A percentile compares a stretch with the other conserved stretches of the same genome.
phyloP scores from a whole-genome alignment of 768 basidiomycete genomes.

The Coprinopsis cinerea region DNA sequence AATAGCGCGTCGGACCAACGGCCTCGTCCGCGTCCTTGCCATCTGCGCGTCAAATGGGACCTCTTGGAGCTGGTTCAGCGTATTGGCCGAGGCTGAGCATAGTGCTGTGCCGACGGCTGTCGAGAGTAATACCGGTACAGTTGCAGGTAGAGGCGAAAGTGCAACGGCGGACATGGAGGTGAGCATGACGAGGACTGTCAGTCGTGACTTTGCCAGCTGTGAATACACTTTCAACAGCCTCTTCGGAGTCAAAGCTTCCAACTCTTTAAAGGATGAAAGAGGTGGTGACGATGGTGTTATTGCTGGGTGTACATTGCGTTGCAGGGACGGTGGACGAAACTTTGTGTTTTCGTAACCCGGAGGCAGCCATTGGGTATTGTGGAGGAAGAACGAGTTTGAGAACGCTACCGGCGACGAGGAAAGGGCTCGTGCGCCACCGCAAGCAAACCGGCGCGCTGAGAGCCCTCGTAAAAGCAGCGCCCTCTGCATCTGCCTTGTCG shows the following conservation, averaged over 20 bases:
- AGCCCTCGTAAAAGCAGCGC: constrained; percentile 4
- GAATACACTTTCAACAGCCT: constrained; percentile 63
- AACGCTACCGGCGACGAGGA: constrained; percentile 13
- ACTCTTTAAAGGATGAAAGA: constrained; percentile 27
- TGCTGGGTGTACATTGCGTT: constrained; percentile 9
- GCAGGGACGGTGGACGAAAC: constrained; percentile 7
- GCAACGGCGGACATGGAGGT: constrained; percentile 92
- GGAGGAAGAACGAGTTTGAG: constrained; percentile 59
- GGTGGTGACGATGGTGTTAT: constrained; percentile 15
- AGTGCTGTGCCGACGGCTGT: constrained; percentile 87
- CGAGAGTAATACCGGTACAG: constrained; percentile 77
- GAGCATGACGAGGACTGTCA: constrained; percentile 79
- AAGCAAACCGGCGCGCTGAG: neutral
- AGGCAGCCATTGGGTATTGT: constrained; percentile 49
- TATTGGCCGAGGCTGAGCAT: constrained; percentile 89
- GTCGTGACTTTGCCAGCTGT: constrained; percentile 79
- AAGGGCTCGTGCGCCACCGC: neutral
- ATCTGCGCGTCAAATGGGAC: constrained; percentile 96
- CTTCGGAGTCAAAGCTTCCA: constrained; percentile 39
- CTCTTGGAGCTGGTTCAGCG: constrained; percentile 93
- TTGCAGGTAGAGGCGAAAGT: constrained; percentile 81
- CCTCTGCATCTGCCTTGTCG: constrained; percentile 3
- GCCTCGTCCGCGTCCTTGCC: constrained; percentile 81
- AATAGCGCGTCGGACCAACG: constrained; percentile 81
- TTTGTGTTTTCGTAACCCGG: constrained; percentile 10